Evolutionary conservation across 306 rosid species (phyloP).

Genomic region (Dryas alaskensis): DNA sequence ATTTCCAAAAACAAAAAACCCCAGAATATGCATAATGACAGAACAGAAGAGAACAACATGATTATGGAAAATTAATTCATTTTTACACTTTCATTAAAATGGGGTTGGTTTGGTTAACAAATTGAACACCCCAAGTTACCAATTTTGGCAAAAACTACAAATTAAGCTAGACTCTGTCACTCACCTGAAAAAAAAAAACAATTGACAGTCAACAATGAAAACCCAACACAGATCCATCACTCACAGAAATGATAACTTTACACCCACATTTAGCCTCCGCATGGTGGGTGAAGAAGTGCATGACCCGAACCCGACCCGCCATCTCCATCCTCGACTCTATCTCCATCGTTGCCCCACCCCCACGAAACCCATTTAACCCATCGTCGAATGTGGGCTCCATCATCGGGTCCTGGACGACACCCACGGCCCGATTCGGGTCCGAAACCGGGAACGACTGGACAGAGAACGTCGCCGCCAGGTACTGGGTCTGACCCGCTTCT

Average conservation of each 20-base stretch:
- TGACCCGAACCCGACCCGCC: slow-evolving; percentile 72
- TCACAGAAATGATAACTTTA: slow-evolving; percentile 53
- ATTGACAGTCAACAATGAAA: slow-evolving; percentile 54
- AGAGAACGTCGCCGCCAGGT: slow-evolving; percentile 75
- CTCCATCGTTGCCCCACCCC: slow-evolving; percentile 58
- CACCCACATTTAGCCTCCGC: slow-evolving; percentile 57
- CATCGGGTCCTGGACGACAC: slow-evolving; percentile 6
- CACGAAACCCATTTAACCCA: slow-evolving; percentile 23
- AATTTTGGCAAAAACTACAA: neutral
- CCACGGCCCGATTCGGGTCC: slow-evolving; percentile 22
- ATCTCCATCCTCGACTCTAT: slow-evolving; percentile 62
- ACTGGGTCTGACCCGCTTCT: slow-evolving; percentile 60
- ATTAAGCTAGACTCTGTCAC: slow-evolving; percentile 1
- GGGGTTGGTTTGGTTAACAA: neutral
- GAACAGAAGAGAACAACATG: neutral
- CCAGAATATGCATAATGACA: neutral
- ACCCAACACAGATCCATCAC: slow-evolving; percentile 79
- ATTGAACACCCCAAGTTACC: slow-evolving; percentile 9
- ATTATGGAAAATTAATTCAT: neutral
- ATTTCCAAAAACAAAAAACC: neutral
- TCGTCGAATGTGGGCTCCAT: slow-evolving; percentile 33
- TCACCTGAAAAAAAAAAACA: neutral
- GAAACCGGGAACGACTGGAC: slow-evolving; percentile 59
- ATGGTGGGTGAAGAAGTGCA: slow-evolving; percentile 76
- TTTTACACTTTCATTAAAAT: slow-evolving; percentile 23